These are phyloP conservation scores for Knoxdaviesia proteae DNA, from an alignment of 2,329 filamentous ascomycete species.

Conservation along the genomic window DNA sequence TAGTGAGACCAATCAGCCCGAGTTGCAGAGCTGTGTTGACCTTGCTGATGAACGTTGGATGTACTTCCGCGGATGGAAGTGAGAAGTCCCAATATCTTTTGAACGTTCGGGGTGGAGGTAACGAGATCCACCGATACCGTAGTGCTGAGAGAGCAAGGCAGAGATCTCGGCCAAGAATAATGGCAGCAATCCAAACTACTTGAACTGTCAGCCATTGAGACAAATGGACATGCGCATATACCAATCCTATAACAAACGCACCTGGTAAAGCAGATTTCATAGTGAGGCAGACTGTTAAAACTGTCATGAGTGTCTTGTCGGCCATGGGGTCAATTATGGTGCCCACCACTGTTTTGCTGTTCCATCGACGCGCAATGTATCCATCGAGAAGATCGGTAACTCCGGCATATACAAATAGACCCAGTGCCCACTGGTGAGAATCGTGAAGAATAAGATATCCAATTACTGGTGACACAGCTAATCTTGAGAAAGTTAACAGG, in stretches of 20 bases:
- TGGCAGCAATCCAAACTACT: conserved; percentile 62
- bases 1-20: conserved; percentile 65
- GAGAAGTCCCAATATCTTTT: conserved; percentile 93
- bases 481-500: conserved; percentile 68
- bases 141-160: conserved; percentile 69
- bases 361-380: conserved; percentile 76
- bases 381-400: conserved; percentile 85
- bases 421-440: conserved; percentile 56
- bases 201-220: background rate
- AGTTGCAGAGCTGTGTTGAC: conserved; percentile 89
- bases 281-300: conserved; percentile 68
- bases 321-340: conserved; percentile 93
- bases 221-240: background rate
- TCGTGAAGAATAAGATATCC: conserved; percentile 79
- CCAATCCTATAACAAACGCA: conserved; percentile 19
- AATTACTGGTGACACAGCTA: conserved; percentile 63
- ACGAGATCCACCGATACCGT: conserved; percentile 88
- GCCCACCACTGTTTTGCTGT: conserved; percentile 80
- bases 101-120: conserved; percentile 86
- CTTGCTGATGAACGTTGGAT: conserved; percentile 67
- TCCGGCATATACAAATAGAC: conserved; percentile 79
- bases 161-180: conserved; percentile 78
- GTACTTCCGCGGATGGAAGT: conserved; percentile 68
- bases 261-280: conserved; percentile 63
- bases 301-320: conserved; percentile 90